Conservation (phyloP, 78 protist species). For the Trichosphaerium sp. region DNA sequence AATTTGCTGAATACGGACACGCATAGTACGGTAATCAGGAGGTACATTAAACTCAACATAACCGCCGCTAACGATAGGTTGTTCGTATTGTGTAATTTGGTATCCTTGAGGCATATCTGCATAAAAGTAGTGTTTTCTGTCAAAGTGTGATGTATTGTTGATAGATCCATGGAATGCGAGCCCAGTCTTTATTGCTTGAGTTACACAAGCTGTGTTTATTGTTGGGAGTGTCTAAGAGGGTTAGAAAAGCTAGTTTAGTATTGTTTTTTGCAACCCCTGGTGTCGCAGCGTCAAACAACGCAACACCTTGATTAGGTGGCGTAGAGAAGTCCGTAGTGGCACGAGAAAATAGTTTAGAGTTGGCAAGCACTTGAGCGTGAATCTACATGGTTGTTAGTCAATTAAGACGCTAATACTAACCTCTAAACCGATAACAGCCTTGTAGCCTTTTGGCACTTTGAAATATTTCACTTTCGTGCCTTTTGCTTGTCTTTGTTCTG, state of each 20-base stretch:
- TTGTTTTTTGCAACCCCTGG: too few species aligned
- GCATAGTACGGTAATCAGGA: not conserved
- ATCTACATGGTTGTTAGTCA: too few species aligned
- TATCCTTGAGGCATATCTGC: conserved; percentile 76
- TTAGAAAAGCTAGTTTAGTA: too few species aligned
- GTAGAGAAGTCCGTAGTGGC: not conserved
- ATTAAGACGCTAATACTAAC: too few species aligned
- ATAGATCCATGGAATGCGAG: conserved; percentile 35
- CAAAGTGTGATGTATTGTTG: conserved; percentile 36
- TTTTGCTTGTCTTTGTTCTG: too few species aligned
- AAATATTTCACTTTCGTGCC: too few species aligned
- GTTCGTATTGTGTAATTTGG: conserved; percentile 73
- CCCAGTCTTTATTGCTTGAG: conserved; percentile 56
- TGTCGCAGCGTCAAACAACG: conserved; percentile 3
- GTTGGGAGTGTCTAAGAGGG: conserved; percentile 2
- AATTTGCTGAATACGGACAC: too few species aligned
- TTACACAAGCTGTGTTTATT: conserved; percentile 40
- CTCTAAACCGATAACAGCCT: too few species aligned
- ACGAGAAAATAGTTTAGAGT: conserved; percentile 36
- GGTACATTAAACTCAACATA: not conserved
- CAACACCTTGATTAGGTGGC: conserved; percentile 5
- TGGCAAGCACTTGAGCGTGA: conserved; percentile 29
- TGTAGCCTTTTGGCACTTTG: too few species aligned
- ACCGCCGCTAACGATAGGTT: conserved; percentile 45
- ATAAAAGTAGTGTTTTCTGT: conserved; percentile 81